These are phyloP conservation scores for Sphaerulina musiva DNA, from an alignment of 2,329 filamentous ascomycete genomes.

Conservation along the genomic window DNA sequence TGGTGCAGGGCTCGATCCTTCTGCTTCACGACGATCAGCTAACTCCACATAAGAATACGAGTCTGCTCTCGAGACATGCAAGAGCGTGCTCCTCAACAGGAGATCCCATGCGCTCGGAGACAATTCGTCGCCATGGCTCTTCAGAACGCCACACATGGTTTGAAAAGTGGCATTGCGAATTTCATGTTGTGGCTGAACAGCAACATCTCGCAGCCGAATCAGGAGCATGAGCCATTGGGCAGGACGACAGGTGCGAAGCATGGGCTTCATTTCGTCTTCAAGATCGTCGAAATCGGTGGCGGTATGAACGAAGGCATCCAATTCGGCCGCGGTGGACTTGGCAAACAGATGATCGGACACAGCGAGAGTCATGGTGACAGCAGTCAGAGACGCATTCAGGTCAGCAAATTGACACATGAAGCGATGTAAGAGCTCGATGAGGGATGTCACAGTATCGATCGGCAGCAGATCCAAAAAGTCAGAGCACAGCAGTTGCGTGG, in stretches of 20 bases:
- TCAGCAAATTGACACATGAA: constrained; percentile 89
- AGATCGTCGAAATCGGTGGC: constrained; percentile 22
- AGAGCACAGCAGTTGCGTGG: constrained; percentile 85
- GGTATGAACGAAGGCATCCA: constrained; percentile 27
- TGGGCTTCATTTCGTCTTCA: constrained; percentile 17
- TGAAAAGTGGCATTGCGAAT: constrained; percentile 83
- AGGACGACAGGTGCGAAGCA: constrained; percentile 30
- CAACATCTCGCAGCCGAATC: constrained; percentile 62
- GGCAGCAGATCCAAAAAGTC: constrained; percentile 74
- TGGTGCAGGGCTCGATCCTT: not conserved
- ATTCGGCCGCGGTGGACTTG: constrained; percentile 38
- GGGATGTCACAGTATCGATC: constrained; percentile 65
- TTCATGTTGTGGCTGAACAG: constrained; percentile 65
- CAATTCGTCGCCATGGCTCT: constrained; percentile 78
- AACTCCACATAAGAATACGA: constrained; percentile 16
- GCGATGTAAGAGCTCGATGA: constrained; percentile 80
- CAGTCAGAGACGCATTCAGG: constrained; percentile 91
- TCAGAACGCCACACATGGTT: constrained; percentile 83
- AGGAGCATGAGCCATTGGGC: constrained; percentile 75
- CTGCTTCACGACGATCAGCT: not conserved
- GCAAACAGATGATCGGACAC: constrained; percentile 75
- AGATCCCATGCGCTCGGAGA: constrained; percentile 74
- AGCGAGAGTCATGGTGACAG: constrained; percentile 93
- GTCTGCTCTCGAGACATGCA: constrained; percentile 59
- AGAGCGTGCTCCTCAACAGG: constrained; percentile 73